Evolutionary conservation across 1,284 basidiomycete genomes (phyloP), one percentile per base, ranked within the genome.

Genomic region (Leccinum laetum): DNA sequence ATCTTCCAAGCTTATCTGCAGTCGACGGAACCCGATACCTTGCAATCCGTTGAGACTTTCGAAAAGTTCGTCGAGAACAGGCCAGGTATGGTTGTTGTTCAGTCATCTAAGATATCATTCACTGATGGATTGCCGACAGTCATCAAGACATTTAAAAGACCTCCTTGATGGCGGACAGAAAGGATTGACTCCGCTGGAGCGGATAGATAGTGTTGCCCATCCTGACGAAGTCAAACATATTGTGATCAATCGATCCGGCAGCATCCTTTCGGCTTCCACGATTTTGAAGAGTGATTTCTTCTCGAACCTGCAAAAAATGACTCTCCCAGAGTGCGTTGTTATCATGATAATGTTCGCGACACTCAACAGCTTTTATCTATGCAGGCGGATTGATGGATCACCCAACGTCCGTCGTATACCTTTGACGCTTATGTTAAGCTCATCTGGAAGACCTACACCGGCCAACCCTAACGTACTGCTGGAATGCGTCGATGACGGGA

Each of bases 261-360:
- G 85, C 65, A 94, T 99, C 66, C 80, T 99, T 1, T 97, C 95
- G 3, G 92, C 94, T 0, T 95, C 91, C 13, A 97, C 96, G 1
- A 98, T 99, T 72, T 83, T 99, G 74, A 99, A 99, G 81, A 96
- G 94, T 64, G 96, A 99, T 78, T 96, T 98, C 81, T 99, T 99
- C 85, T 90, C 89, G 2, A 95, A 95, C 69, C 76, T 98, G 59
- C 96, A 98, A 79, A 98, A 98, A 81, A 94, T 97, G 89, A 93
- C 93, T 11, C 80, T 99, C 4, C 93, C 94, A 0, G 96, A 98
- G 91, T 95, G 70, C 63, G 90, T 82, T 39, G 35, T 61, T 13
- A 41, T 52, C 4, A 1, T 61, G 13, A n/a, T 10, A 46, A 58
- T 49, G 18, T 14, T n/a, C 21, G 32, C 58, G 53, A 57, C 29